Evolutionary conservation across 176 grass and related monocot species (phyloP), one percentile per base, ranked within the genome.

Genomic region (Saccharum officinarum): DNA sequence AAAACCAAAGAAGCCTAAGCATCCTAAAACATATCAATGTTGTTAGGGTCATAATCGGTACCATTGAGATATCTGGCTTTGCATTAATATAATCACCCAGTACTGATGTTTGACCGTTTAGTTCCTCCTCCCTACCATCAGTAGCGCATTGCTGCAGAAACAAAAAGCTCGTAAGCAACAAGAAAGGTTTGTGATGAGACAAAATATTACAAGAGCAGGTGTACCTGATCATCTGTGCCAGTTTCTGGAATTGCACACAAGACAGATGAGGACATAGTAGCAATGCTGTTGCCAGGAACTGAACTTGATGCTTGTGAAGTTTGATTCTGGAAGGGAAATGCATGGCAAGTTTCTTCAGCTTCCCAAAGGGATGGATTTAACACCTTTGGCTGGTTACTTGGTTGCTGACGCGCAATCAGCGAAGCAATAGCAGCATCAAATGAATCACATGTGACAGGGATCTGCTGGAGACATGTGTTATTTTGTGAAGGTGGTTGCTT

Each of bases 341-440:
- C 88, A 91, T 96, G 91, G 30, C 97, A 92, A 37, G 97, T 94
- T 88, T 96, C 94, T 84, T 99, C 97, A 4, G 91, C 90, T 67
- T 99, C 92, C 93, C 87, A 99, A 87, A 96, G 89, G 49, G 93
- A 95, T 44, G 89, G 82, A 81, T 77, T 80, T 62, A 84, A 64
- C 26, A 44, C 70, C 71, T 44, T 87, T 0, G 84, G 86, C 50
- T 92, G 86, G 84, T 70, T 85, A 70, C 36, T 87, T 22, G 86
- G 25, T 88, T 94, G 83, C 66, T 96, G 93, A 6, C 42, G 25
- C 28, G 81, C 77, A 85, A 99, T 89, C 75, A 96, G 63, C 13
- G 92, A 86, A 84, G 93, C 92, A 76, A 99, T 94, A 80, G 86
- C 94, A 94, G 92, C 90, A 89, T 99, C 97, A 85, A 99, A 99